These are phyloP conservation scores for Cytospora piceae DNA, from an alignment of 2,329 filamentous ascomycete species.

Conservation along the genomic window DNA sequence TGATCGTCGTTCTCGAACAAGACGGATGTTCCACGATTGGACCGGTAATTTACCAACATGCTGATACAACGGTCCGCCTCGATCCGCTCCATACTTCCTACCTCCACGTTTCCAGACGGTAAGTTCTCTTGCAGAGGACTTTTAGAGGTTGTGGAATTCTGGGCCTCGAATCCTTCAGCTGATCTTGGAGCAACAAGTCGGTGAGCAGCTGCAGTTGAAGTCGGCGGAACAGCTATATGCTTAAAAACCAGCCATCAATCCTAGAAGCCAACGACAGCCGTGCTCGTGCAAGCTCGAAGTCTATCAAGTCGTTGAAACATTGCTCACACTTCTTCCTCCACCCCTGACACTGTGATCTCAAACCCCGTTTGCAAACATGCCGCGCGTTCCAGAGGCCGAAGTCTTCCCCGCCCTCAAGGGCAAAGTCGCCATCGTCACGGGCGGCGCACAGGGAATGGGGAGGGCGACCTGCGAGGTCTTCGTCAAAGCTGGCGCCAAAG, in stretches of 20 bases:
- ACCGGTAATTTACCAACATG: neutral
- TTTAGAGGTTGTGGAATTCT: neutral
- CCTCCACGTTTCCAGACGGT: neutral
- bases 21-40: neutral
- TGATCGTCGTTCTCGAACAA: neutral
- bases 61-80: neutral
- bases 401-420: conserved; percentile 22
- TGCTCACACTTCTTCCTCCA: neutral
- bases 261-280: neutral
- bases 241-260: neutral
- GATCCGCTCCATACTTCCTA: neutral
- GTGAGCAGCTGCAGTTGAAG: neutral
- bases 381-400: neutral
- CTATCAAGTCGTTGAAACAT: neutral
- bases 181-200: neutral
- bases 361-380: neutral
- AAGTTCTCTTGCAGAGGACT: neutral
- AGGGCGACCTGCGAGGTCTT: conserved; percentile 39
- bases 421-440: conserved; percentile 41
- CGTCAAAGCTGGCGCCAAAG: conserved; percentile 39
- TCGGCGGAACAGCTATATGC: neutral
- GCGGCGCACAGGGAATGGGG: conserved; percentile 41
- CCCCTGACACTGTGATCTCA: neutral
- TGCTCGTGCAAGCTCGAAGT: neutral
- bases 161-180: no score